Base-by-base conservation (phyloP, 306 rosid species). In the Pyrus bretschneideri region DNA sequence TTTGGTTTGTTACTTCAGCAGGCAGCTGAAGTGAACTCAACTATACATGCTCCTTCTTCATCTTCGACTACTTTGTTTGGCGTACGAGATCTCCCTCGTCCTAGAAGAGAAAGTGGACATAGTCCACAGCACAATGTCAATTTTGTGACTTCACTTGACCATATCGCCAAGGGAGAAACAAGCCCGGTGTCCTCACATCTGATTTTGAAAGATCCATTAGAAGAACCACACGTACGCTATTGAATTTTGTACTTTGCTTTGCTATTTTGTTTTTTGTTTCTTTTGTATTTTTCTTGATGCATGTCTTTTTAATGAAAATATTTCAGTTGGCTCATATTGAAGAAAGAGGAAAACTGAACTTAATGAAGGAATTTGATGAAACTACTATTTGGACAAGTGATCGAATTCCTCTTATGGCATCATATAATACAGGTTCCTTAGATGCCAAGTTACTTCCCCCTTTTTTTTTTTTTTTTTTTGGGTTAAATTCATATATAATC, bases 311-410 rank as follows among this genome's bases (percentile, higher is more conserved):
- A 75, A 17, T 71, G 70, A 22, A 63, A 61, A 74, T 58, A 9
- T 80, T 74, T 75, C 83, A 94, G 98, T 80, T 81, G 78, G 84
- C 87, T 80, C 90, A 84, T 83, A 83, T 90, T 70, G 95, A 94
- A 88, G 98, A 94, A 78, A 88, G 97, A 83, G 97, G 97, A 74
- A 92, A 94, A 68, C 80, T 81, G 75, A 90, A 83, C 87, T 70
- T 90, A 67, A 92, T 92, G 98, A 94, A 92, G 89, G 96, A 90
- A 83, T 90, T 87, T 73, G 97, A 94, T 52, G 98, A 94, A 87
- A 85, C 89, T 87, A 94, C 98, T 85, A 94, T 94, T 70, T 94
- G 98, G 98, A 89, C 98, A 64, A 92, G 96, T 85, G 96, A 89
- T 69, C 94, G 68, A 76, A 87, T 90, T 74, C 98, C 98, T 55